Evolutionary conservation across 2,329 filamentous ascomycete species (phyloP), one percentile per base, ranked within the genome.

Genomic region (Phoma herbarum): DNA sequence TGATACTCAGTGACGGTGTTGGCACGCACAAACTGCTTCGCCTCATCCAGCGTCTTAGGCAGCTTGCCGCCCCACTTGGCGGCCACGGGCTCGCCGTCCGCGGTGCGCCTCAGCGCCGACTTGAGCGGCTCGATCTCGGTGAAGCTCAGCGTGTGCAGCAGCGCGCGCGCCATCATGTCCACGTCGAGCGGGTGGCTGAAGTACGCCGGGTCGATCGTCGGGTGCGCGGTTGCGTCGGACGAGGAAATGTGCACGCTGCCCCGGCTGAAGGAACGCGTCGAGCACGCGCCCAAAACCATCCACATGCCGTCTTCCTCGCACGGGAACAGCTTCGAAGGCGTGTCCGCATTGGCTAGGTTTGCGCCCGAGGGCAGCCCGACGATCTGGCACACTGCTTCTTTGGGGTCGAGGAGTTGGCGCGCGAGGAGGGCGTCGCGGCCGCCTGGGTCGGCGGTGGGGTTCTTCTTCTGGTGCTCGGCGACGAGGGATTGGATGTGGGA

Each of bases 151-250:
- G 71, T 75, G 28, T 75, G 73, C 14, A 77, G 61, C 20, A 68
- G 46, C 20, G 73, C 67, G 9, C 77, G 74, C 0, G 77, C 76
- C 4, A 77, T 69, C 11, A 83, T 56, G 39, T 82, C 77, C 11
- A 80, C 57, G 53, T 83, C 81, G 4, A 81, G 65, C 0, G 81
- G 79, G 56, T 83, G 78, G 8, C 71, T 72, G 46, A 82, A 71
- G 45, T 81, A 82, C 10, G 72, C 73, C 0, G 78, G 76, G 62
- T 84, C 79, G 52, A 83, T 80, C 1, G 60, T 42, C 0, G 81
- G 80, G 14, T 75, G 63, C 1, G 61, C 69, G 0, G 64, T 64
- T 0, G 76, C 70, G 43, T 80, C 69, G 0, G 76, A 42, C 0
- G 78, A 80, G 0, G 61, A 61, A 39, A 82, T 77, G 56, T 82